Base-by-base conservation (phyloP, 2,329 filamentous ascomycete genomes). In the Claviceps monticola region DNA sequence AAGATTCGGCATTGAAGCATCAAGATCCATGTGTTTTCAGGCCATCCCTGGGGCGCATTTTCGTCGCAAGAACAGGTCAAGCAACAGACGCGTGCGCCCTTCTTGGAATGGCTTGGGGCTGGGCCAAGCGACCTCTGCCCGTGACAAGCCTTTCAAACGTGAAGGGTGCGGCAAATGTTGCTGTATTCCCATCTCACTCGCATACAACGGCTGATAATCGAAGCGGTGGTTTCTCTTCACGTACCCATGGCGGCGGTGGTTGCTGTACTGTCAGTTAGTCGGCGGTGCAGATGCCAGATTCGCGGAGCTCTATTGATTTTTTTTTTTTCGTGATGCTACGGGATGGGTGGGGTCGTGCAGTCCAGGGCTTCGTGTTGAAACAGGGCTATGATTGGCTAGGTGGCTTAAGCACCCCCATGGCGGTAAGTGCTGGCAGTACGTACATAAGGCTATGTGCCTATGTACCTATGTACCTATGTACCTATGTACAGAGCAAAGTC, bases 211-310 rank as follows among this genome's bases (percentile, higher is more conserved):
- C 66, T 68, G 63, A 66, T 57, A 57, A 61, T 54, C 50, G 53
- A 57, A 53, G 53, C 41, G 36, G 42, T 38, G 57, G 52, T 67
- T 74, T 39, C 59, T 52, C 67, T 74, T 68, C 66, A 76, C 77
- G 72, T 80, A 80, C 77, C 77, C 77, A 80, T 80, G 71, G 72
- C 78, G 74, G 70, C 73, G 74, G 63, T 67, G 61, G 63, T 62
- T 62, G 63, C 57, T 64, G 61, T 60, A 55, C 67, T 64, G 66
- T 68, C 66, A 64, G 66, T 68, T 66, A 64, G 65, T 71, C 66
- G 67, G 63, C 65, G 69, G 65, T 67, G 58, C 59, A 57, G 56
- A 34, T 36, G 42, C 0, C 7, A 34, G 29, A 11, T 11, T 11
- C 1, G 13, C 9, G 42, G 11, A 34, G 6, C 23, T 46, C 13